phyloP scores from a whole-genome alignment of 371 early-diverging fungal species.

The Rhizopus stolonifer region DNA sequence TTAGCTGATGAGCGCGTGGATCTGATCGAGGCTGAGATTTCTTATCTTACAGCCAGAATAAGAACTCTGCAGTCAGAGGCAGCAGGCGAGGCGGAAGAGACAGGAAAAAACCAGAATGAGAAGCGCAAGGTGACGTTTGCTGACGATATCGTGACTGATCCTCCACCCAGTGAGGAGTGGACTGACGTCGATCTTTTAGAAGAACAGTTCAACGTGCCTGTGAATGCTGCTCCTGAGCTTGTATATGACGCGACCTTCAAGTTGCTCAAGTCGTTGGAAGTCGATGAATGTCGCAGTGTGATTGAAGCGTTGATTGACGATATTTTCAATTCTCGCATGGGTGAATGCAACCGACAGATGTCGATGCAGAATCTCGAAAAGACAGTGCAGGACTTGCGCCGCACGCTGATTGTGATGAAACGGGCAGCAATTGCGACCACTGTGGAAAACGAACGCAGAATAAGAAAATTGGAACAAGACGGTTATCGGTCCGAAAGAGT shows the following conservation, averaged over 20 bases:
- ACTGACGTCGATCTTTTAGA: conserved; percentile 55
- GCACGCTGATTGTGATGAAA: conserved; percentile 79
- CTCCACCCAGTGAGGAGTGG: conserved; percentile 41
- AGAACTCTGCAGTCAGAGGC: conserved; percentile 72
- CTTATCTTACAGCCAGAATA: conserved; percentile 71
- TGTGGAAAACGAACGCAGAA: conserved; percentile 75
- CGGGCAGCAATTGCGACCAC: conserved; percentile 77
- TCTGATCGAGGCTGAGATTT: conserved; percentile 81
- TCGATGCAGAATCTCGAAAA: conserved; percentile 69
- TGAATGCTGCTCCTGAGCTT: conserved; percentile 57
- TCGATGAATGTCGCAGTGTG: conserved; percentile 69
- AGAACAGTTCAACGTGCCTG: conserved; percentile 55
- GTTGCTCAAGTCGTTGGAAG: conserved; percentile 67
- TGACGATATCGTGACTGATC: conserved; percentile 44
- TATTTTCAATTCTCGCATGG: conserved; percentile 65
- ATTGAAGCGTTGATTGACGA: conserved; percentile 77
- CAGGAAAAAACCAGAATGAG: conserved; percentile 3
- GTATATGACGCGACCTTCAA: conserved; percentile 65
- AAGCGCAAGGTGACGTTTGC: conserved; percentile 46
- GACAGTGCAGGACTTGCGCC: conserved; percentile 68
- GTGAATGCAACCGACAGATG: conserved; percentile 62
- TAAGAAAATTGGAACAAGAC: conserved; percentile 61
- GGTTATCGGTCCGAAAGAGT: conserved; percentile 17
- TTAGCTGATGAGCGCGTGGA: conserved; percentile 84
- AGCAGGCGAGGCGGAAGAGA: conserved; percentile 47